A percentile compares a stretch with the other conserved stretches of the same genome.
Evolutionary conservation across 2,329 filamentous ascomycete species (phyloP).

Genomic region (Fusarium sp.): DNA sequence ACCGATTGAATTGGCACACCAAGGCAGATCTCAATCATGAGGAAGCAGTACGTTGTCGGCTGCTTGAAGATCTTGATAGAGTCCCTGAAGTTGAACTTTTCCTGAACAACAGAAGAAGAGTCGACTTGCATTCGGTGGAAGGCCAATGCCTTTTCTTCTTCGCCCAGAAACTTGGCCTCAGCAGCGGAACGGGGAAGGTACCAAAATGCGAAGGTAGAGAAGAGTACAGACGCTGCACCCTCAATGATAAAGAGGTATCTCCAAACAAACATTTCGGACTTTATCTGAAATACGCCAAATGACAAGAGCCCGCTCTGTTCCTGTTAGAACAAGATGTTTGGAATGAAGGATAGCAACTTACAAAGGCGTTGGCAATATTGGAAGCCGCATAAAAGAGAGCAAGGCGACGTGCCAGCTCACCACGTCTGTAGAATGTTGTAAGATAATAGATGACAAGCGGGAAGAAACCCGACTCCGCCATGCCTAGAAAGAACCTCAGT

Average conservation of each 20-base stretch:
- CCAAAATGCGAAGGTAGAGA: slow-evolving; percentile 19
- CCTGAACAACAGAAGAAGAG: slow-evolving; percentile 15
- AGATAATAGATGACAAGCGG: slow-evolving; percentile 21
- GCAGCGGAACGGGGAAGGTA: slow-evolving; percentile 11
- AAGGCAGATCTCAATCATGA: slow-evolving; percentile 19
- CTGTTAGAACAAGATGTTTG: fast-evolving
- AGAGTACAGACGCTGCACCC: slow-evolving; percentile 8
- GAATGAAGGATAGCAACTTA: fast-evolving
- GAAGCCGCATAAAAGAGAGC: slow-evolving; percentile 18
- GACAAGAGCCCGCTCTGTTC: slow-evolving; percentile 1
- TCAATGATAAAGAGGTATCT: slow-evolving; percentile 21
- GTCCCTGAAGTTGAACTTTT: slow-evolving; percentile 17
- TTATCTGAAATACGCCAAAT: slow-evolving; percentile 12
- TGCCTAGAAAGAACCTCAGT: slow-evolving; percentile 6
- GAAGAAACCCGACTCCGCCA: slow-evolving; percentile 15
- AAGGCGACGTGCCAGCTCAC: slow-evolving; percentile 13
- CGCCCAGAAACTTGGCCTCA: slow-evolving; percentile 6
- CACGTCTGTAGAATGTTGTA: slow-evolving; percentile 13
- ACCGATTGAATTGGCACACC: slow-evolving; percentile 19
- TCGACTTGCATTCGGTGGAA: slow-evolving; percentile 24
- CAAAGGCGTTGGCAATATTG: slow-evolving; percentile 18
- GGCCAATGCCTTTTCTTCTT: slow-evolving; percentile 11
- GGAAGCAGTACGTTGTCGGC: slow-evolving; percentile 19
- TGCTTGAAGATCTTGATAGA: slow-evolving; percentile 22
- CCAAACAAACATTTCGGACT: slow-evolving; percentile 10